Conservation (phyloP, 768 basidiomycete genomes). For the Phylloporus sp. region DNA sequence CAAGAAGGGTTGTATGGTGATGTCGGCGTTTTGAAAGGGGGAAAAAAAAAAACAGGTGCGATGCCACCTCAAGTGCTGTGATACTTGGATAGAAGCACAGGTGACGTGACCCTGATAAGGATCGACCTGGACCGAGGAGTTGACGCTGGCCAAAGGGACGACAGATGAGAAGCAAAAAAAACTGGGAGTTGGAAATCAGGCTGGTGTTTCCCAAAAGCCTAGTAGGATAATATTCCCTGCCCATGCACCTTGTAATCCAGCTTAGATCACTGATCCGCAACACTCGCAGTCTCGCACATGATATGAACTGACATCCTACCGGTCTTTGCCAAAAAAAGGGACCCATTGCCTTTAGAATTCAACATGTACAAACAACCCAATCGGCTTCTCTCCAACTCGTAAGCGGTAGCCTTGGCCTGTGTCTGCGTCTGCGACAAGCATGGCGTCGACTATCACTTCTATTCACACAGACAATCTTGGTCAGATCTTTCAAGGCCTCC, state of each 20-base stretch:
- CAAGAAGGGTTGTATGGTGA: too few species aligned
- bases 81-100: background rate
- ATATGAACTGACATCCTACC: background rate
- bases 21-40: too few species aligned
- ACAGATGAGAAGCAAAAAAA: too few species aligned
- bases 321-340: slow-evolving; percentile 14
- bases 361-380: slow-evolving; percentile 29
- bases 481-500: slow-evolving; percentile 64
- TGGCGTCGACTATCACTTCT: slow-evolving; percentile 59
- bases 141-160: too few species aligned
- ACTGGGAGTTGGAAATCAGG: too few species aligned
- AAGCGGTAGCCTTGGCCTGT: slow-evolving; percentile 5
- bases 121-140: slow-evolving; percentile 19
- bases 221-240: too few species aligned
- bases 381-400: slow-evolving; percentile 6
- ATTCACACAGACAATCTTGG: slow-evolving; percentile 60
- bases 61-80: slow-evolving; percentile 1
- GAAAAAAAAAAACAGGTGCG: slow-evolving; percentile 9
- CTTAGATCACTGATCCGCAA: background rate
- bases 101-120: background rate
- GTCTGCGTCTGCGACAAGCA: slow-evolving; percentile 31
- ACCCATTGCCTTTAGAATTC: slow-evolving; percentile 17
- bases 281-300: too few species aligned
- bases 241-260: too few species aligned
- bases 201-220: too few species aligned